phyloP scores from a whole-genome alignment of 2,329 filamentous ascomycete genomes.

The Chaetomium sp. region DNA sequence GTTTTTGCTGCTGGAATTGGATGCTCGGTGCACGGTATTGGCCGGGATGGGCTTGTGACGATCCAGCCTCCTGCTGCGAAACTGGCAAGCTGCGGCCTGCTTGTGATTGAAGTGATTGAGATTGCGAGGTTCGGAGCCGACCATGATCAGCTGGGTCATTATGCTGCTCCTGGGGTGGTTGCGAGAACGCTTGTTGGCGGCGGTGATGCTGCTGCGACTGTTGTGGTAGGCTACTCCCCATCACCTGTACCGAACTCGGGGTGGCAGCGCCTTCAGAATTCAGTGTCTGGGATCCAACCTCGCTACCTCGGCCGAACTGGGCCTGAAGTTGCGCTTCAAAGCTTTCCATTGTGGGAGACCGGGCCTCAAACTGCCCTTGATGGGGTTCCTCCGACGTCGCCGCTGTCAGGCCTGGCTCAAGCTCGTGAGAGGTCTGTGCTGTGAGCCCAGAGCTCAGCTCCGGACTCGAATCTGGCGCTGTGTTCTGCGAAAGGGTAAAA shows the following conservation, averaged over 20 bases:
- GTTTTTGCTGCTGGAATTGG: constrained; percentile 17
- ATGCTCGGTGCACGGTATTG: constrained; percentile 16
- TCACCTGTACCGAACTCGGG: constrained; percentile 9
- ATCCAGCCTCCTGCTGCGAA: constrained; percentile 21
- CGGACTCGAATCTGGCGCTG: not conserved
- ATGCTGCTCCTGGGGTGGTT: constrained; percentile 21
- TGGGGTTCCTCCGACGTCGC: constrained; percentile 19
- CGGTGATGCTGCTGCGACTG: constrained; percentile 1
- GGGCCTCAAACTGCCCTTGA: constrained; percentile 23
- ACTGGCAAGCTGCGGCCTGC: constrained; percentile 14
- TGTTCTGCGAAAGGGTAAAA: not conserved
- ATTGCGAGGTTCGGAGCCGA: constrained; percentile 18
- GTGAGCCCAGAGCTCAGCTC: not conserved
- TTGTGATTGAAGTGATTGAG: constrained; percentile 21
- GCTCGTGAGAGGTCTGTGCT: not conserved
- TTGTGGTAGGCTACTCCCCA: constrained; percentile 16
- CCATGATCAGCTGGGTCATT: constrained; percentile 15
- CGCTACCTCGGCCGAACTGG: constrained; percentile 23
- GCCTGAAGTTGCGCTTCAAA: constrained; percentile 27
- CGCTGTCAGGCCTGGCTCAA: constrained; percentile 9
- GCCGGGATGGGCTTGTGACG: constrained; percentile 15
- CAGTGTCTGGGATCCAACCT: constrained; percentile 17
- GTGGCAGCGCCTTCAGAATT: constrained; percentile 13
- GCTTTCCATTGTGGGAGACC: constrained; percentile 25
- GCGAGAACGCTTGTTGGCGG: constrained; percentile 9